A percentile compares a stretch with the other conserved stretches of the same genome.
phyloP scores from a whole-genome alignment of 2,329 filamentous ascomycete species.

The Colletotrichum viniferum region DNA sequence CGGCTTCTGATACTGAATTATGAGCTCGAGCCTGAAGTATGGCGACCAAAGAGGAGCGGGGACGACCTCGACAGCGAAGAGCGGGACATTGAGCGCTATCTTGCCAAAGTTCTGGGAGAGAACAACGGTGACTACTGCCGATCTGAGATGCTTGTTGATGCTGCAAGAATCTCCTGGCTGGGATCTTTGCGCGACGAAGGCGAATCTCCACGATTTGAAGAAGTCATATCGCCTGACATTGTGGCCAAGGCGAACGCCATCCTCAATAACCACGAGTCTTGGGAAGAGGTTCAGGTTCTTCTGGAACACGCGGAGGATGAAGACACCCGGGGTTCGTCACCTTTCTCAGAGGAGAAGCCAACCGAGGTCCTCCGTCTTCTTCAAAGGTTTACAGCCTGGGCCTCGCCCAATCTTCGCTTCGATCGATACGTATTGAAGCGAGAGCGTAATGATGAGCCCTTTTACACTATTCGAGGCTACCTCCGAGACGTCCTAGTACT shows the following conservation, averaged over 20 bases:
- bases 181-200: not conserved
- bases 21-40: not conserved
- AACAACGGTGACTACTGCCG: not conserved
- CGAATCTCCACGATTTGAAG: rapidly evolving
- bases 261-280: not conserved
- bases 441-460: not conserved
- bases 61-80: not conserved
- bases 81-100: not conserved
- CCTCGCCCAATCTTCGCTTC: not conserved
- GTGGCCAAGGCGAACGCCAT: not conserved
- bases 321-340: not conserved
- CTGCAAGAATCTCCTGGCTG: not conserved
- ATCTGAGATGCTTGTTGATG: not conserved
- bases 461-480: not conserved
- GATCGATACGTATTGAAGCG: not conserved
- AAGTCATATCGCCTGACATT: not conserved
- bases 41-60: not conserved
- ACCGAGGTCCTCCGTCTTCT: not conserved
- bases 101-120: not conserved
- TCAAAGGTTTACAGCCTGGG: not conserved
- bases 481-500: not conserved
- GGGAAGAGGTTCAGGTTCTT: not conserved
- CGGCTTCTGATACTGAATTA: not conserved
- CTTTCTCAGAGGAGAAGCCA: not conserved
- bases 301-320: not conserved